Evolutionary conservation across 75 land plant genomes (phyloP), one percentile per base, ranked within the genome.

Genomic region (Sequoia sempervirens): DNA sequence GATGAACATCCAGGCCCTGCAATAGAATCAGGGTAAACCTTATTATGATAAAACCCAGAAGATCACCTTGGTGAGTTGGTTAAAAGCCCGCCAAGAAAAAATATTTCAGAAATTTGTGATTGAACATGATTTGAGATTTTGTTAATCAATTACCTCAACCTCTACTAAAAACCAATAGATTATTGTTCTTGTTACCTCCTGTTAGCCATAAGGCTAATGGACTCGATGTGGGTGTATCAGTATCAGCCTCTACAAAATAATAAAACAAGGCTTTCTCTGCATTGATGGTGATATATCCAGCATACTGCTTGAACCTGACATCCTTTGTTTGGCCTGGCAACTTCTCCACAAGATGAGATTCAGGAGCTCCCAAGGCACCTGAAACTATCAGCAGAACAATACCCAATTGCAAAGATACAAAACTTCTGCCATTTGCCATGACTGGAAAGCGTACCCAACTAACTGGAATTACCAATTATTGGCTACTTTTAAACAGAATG

Each of bases 131-230:
- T 6, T 43, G 46, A 43, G n/a, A 43, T 3, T 43, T 43, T 43
- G 1, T 40, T 34, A 0, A 34, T 13, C 53, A 13, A 50, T 50
- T 50, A 50, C 15, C 3, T 12, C 13, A 13, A 50, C 14, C 53
- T 50, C 2, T 12, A 50, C 1, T 50, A 12, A 50, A 50, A 50
- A 34, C 14, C 14, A 50, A 50, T 12, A 12, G 53, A 50, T 50
- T 1, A 56, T 18, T 56, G 61, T 85, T 20, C 30, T 26, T 8
- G 26, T 23, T 37, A 88, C 93, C 93, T 91, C 93, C 93, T 85
- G 88, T 91, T 36, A 91, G 84, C 91, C 93, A 91, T 41, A 91
- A 61, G 18, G 90, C 84, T 76, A 91, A 83, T 14, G 93, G 91
- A 0, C 70, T 81, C 14, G 89, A 86, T 47, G 52, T 46, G 18